These are phyloP conservation scores for Wickerhamiella siamensis DNA, from an alignment of 805 yeast genomes.

Conservation along the genomic window DNA sequence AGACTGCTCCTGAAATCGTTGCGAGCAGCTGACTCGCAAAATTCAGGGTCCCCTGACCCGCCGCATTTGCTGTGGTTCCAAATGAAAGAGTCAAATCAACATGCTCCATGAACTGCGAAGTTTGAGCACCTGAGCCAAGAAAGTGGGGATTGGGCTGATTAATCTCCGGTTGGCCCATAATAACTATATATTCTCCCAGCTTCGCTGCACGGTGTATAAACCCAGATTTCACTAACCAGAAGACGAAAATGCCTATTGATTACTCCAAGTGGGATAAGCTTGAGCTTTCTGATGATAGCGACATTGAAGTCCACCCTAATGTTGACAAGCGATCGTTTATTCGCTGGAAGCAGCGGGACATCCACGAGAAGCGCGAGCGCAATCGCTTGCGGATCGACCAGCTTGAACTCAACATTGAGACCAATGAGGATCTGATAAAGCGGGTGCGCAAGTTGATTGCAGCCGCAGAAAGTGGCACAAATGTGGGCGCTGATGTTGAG, in stretches of 20 bases:
- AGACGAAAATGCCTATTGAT: constrained; percentile 59
- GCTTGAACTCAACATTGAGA: constrained; percentile 59
- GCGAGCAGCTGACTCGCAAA: no score
- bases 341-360: constrained; percentile 93
- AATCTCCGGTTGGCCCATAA: no score
- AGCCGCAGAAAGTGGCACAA: constrained; percentile 26
- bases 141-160: no score
- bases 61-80: no score
- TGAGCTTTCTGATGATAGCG: constrained; percentile 93
- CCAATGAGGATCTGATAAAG: constrained; percentile 61
- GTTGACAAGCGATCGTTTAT: constrained; percentile 89
- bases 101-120: no score
- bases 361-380: constrained; percentile 80
- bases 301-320: constrained; percentile 93
- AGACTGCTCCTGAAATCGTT: no score
- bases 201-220: no score
- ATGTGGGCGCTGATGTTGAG: constrained; percentile 16
- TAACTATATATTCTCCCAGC: no score
- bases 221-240: no score
- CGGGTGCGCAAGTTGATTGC: constrained; percentile 54
- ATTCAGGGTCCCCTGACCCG: no score
- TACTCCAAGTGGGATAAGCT: constrained; percentile 97
- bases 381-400: constrained; percentile 65
- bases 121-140: no score
- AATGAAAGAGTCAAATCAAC: no score